Percentiles rank a stretch among this genome's conserved stretches.
Conservation (phyloP, 805 yeast species). For the Monosporozyma aerobia region DNA sequence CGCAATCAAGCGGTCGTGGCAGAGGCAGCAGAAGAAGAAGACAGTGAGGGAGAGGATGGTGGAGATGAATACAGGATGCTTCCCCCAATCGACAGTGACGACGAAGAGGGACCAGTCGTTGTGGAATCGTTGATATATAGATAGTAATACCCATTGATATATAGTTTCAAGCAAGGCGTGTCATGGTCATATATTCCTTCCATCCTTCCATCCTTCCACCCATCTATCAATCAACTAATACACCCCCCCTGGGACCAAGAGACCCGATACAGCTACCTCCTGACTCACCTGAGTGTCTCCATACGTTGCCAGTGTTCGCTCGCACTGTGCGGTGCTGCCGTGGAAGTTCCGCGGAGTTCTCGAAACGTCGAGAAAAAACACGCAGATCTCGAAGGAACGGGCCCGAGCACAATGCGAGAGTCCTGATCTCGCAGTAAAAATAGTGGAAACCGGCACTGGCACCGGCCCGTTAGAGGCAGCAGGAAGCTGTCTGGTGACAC, state of each 20-base stretch:
- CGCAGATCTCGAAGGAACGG: neutral
- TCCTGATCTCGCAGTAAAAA: neutral
- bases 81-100: slow-evolving; percentile 1
- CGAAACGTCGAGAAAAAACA: neutral
- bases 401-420: neutral
- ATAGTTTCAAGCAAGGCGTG: no score
- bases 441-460: neutral
- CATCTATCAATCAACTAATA: no score
- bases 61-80: neutral
- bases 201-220: no score
- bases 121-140: slow-evolving; percentile 2
- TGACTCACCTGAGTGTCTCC: neutral
- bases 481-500: neutral
- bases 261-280: no score
- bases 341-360: neutral
- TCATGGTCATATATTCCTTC: no score
- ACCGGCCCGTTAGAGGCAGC: neutral
- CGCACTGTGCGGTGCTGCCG: no score
- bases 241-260: no score
- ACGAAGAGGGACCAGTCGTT: slow-evolving; percentile 7
- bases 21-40: neutral
- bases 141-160: neutral
- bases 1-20: neutral
- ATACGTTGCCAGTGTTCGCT: no score
- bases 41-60: neutral